Percentiles rank a stretch among this genome's conserved stretches.
These are phyloP conservation scores for Alternaria consortialis DNA, from an alignment of 2,329 filamentous ascomycete genomes.

Conservation along the genomic window DNA sequence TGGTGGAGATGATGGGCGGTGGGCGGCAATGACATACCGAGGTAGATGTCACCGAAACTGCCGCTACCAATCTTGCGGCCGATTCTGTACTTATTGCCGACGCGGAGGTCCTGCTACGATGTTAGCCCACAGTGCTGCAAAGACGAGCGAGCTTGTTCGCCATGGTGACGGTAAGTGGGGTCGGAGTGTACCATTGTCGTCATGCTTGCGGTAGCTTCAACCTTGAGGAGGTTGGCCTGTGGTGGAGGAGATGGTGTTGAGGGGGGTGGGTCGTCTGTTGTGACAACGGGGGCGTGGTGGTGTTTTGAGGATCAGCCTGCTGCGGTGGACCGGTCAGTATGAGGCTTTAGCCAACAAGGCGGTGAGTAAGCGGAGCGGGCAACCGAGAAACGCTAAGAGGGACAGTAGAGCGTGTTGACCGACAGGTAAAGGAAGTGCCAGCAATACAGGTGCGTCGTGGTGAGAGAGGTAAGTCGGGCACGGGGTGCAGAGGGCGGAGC, in stretches of 20 bases:
- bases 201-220: conserved; percentile 57
- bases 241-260: conserved; percentile 17
- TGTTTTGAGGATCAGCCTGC: conserved; percentile 50
- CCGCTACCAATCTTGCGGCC: conserved; percentile 98
- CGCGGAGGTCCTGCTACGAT: conserved; percentile 82
- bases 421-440: conserved; percentile 25
- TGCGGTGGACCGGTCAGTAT: conserved; percentile 52
- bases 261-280: conserved; percentile 29
- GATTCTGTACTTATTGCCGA: conserved; percentile 99
- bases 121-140: conserved; percentile 36
- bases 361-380: conserved; percentile 52
- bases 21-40: conserved; percentile 62
- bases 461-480: conserved; percentile 26
- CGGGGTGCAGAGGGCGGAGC: conserved; percentile 34
- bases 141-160: conserved; percentile 23
- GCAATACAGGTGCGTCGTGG: conserved; percentile 13
- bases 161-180: conserved; percentile 46
- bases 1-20: neutral
- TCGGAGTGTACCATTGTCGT: conserved; percentile 67
- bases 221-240: conserved; percentile 48
- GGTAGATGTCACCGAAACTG: conserved; percentile 97
- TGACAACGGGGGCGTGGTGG: conserved; percentile 30
- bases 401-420: conserved; percentile 29
- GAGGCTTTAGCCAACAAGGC: conserved; percentile 54
- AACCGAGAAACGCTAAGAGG: conserved; percentile 34